Base-by-base conservation (phyloP, 768 basidiomycete genomes). In the Naganishia randhawae region DNA sequence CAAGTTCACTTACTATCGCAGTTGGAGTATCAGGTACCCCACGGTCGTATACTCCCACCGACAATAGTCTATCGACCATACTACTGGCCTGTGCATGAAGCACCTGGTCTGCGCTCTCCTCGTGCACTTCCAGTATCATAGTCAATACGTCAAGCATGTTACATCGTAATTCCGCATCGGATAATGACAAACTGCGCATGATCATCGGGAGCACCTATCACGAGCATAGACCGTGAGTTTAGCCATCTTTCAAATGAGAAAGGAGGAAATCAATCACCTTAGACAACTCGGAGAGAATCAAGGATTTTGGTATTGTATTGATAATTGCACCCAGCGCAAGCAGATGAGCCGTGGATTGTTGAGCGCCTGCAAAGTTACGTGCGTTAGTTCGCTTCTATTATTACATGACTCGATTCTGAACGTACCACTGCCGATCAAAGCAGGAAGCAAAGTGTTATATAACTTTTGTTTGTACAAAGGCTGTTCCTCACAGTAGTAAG, bases 181-280 rank as follows among this genome's bases (percentile, higher is more conserved):
- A 85, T 4, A 96, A 81, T 48, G 90, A 87, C 19, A 98, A 85
- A 3, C 91, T 89, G 17, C 89, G 89, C 50, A 99, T 81, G 5
- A 99, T 83, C 16, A 97, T 83, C 0, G 96, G 93, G 72, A 97
- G 85, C 14, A 98, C 85, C 94, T 98, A 73, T 8, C 4, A 9
- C n/a, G 51, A 25, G 33, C 2, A 3, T 5, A 22, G 1, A 6
- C 25, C 19, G 3, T 7, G 19, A 35, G 39, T 35, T 55, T 22
- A 55, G 54, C 14, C 17, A 22, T 16, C 4, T 6, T 61, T 25
- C 37, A 10, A 42, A 11, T 14, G 16, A 39, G 37, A 19, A 39
- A 31, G 25, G 54, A 39, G 37, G 29, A 2, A 11, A 25, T 27
- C 39, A 11, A 14, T 19, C 31, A 55, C 29, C 48, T 27, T 48